A percentile compares a stretch with the other conserved stretches of the same genome.
Evolutionary conservation across 768 basidiomycete species (phyloP).

Genomic region (Sarcodon aspratus): DNA sequence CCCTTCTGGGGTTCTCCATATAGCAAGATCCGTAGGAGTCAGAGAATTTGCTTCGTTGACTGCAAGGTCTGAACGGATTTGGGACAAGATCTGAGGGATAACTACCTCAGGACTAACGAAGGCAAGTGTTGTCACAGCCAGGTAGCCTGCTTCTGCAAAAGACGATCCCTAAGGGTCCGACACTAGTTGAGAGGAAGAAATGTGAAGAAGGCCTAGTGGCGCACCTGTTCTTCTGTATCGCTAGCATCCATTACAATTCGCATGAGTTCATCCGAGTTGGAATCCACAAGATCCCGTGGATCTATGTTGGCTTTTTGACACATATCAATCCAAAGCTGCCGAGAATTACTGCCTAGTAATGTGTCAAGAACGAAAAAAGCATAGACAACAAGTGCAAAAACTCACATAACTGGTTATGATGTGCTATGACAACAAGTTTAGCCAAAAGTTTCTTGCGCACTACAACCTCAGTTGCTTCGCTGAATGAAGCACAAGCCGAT

Average conservation of each 20-base stretch:
- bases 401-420: constrained; percentile 59
- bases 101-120: constrained; percentile 68
- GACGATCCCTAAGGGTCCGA: constrained; percentile 1
- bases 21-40: constrained; percentile 62
- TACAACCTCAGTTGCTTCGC: constrained; percentile 26
- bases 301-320: constrained; percentile 62
- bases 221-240: constrained; percentile 34
- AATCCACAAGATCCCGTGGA: constrained; percentile 47
- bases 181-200: constrained; percentile 1
- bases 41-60: constrained; percentile 45
- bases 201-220: constrained; percentile 15
- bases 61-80: constrained; percentile 56
- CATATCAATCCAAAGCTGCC: constrained; percentile 70
- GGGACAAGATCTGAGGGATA: constrained; percentile 60
- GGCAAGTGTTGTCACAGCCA: constrained; percentile 61
- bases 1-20: constrained; percentile 84
- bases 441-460: constrained; percentile 36
- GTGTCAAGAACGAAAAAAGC: neutral
- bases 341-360: constrained; percentile 31
- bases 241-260: constrained; percentile 37
- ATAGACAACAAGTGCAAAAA: constrained; percentile 4
- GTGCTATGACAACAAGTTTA: constrained; percentile 54
- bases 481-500: constrained; percentile 36
- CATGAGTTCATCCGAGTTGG: constrained; percentile 38
- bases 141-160: constrained; percentile 59